Conservation (phyloP, 768 basidiomycete species). For the Tricholomella constricta region DNA sequence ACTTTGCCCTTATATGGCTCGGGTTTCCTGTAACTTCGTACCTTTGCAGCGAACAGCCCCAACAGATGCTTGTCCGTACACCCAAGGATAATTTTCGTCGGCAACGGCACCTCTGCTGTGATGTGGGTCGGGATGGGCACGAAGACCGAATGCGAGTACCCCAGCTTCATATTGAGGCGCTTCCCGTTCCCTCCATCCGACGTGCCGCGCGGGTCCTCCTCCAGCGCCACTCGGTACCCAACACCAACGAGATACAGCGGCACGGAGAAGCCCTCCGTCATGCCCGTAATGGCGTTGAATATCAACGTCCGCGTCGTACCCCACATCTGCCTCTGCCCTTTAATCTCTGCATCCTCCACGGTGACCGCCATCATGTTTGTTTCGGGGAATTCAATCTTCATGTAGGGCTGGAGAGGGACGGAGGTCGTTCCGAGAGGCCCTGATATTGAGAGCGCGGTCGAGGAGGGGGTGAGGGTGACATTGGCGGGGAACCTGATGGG, state of each 20-base stretch:
- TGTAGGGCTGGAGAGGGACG: slow-evolving; percentile 48
- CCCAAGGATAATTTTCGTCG: slow-evolving; percentile 81
- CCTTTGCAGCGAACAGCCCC: slow-evolving; percentile 85
- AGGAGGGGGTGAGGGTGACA: slow-evolving; percentile 43
- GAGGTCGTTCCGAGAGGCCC: slow-evolving; percentile 51
- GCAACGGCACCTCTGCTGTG: slow-evolving; percentile 73
- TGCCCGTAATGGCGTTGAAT: slow-evolving; percentile 85
- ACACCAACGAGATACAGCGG: slow-evolving; percentile 92
- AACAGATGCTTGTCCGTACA: slow-evolving; percentile 89
- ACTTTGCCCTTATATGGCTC: slow-evolving; percentile 99
- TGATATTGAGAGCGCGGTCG: slow-evolving; percentile 41
- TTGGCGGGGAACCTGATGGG: slow-evolving; percentile 51
- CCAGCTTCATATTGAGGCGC: slow-evolving; percentile 88
- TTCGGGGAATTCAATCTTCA: slow-evolving; percentile 44
- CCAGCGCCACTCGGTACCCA: slow-evolving; percentile 87
- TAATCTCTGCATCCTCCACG: slow-evolving; percentile 67
- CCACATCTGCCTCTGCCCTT: slow-evolving; percentile 89
- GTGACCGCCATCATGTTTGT: slow-evolving; percentile 42
- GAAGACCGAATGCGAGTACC: slow-evolving; percentile 85
- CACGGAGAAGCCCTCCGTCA: slow-evolving; percentile 84
- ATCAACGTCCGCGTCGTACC: slow-evolving; percentile 92
- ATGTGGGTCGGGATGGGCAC: slow-evolving; percentile 84
- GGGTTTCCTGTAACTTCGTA: slow-evolving; percentile 82
- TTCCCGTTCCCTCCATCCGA: slow-evolving; percentile 59
- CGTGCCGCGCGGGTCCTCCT: slow-evolving; percentile 72